Evolutionary conservation across 192 early-diverging fungal genomes (phyloP).

Genomic region (Coemansia sp.): DNA sequence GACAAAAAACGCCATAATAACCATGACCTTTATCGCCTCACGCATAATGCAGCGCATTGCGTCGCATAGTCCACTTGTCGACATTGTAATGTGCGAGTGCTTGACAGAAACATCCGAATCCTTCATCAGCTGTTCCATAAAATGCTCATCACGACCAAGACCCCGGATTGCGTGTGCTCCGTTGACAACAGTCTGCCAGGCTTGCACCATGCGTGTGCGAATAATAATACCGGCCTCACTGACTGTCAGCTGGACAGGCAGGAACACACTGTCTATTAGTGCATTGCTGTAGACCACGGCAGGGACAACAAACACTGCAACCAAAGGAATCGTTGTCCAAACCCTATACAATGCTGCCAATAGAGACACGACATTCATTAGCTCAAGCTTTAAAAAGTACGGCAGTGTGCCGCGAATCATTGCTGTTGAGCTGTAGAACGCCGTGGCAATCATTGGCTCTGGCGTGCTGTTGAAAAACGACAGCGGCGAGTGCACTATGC

Average conservation of each 20-base stretch:
- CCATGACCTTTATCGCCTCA: background rate
- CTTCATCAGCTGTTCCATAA: background rate
- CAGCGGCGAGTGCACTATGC: slow-evolving; percentile 12
- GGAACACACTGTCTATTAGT: background rate
- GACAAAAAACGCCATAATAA: background rate
- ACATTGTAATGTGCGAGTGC: background rate
- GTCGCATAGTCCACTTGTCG: background rate
- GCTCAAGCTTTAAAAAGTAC: slow-evolving; percentile 9
- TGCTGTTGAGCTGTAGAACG: slow-evolving; percentile 8
- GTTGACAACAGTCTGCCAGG: background rate
- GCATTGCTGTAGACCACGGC: background rate
- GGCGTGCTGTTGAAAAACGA: background rate
- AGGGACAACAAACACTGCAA: background rate
- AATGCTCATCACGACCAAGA: background rate
- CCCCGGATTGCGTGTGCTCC: background rate
- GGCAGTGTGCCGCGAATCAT: slow-evolving; percentile 5
- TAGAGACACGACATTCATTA: slow-evolving; percentile 2
- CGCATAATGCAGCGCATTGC: background rate
- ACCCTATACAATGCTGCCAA: background rate
- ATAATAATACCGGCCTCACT: background rate
- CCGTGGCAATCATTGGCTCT: background rate
- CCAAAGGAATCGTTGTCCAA: background rate
- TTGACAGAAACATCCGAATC: background rate
- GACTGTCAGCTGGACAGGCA: background rate
- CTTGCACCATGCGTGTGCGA: background rate